phyloP scores from a whole-genome alignment of 2,329 filamentous ascomycete genomes.

The Aspergillus niger region DNA sequence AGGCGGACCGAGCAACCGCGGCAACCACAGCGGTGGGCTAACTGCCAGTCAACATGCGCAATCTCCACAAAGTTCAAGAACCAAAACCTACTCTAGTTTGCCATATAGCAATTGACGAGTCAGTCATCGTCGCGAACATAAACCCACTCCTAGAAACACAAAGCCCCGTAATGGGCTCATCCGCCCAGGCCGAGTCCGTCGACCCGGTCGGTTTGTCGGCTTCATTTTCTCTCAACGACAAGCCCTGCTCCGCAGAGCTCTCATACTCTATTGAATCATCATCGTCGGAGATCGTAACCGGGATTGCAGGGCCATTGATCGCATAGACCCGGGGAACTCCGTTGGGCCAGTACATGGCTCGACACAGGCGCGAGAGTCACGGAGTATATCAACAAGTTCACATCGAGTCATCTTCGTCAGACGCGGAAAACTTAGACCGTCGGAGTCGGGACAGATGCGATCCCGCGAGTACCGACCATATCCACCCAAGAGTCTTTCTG shows the following conservation, averaged over 20 bases:
- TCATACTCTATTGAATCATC: conserved; percentile 22
- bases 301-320: conserved; percentile 47
- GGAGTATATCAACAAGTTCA: conserved; percentile 32
- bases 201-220: conserved; percentile 29
- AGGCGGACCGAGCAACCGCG: conserved; percentile 76
- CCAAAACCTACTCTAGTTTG: conserved; percentile 74
- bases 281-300: conserved; percentile 30
- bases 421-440: conserved; percentile 24
- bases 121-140: conserved; percentile 83
- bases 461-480: conserved; percentile 27
- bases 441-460: conserved; percentile 23
- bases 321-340: conserved; percentile 52
- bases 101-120: conserved; percentile 88
- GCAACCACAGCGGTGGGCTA: conserved; percentile 88
- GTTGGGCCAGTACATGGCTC: conserved; percentile 54
- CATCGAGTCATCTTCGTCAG: conserved; percentile 42
- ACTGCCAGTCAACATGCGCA: conserved; percentile 31
- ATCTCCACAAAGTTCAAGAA: conserved; percentile 9
- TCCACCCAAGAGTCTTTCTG: conserved; percentile 15
- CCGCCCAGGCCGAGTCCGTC: conserved; percentile 46
- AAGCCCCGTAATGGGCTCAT: conserved; percentile 71
- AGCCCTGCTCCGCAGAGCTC: conserved; percentile 23
- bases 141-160: conserved; percentile 77
- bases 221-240: conserved; percentile 29
- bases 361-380: conserved; percentile 30